Evolutionary conservation across 2,329 filamentous ascomycete species (phyloP), one percentile per base, ranked within the genome.

Genomic region (Penicillium sp.): DNA sequence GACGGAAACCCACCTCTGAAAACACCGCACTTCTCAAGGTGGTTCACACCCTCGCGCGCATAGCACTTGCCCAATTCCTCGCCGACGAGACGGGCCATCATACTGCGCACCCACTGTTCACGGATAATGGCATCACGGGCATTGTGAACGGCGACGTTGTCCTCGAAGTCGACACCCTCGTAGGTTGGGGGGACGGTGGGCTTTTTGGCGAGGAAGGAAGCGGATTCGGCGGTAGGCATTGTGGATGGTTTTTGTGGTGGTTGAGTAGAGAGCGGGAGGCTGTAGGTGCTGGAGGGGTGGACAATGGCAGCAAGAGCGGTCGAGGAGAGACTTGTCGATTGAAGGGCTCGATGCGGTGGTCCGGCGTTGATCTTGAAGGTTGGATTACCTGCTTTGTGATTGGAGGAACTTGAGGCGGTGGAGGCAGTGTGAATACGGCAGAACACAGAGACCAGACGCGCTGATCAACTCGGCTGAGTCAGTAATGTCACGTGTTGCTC

Each of bases 11-110:
- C 71, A 87, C 85, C 85, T 81, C 85, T 79, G 74, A 87, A 73
- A 68, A 80, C 78, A 62, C 83, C 84, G 68, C 85, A 88, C 74
- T 87, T 87, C 79, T 87, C 84, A 65, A 88, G 71, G 71, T 88
- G 85, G 67, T 87, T 87, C 50, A 86, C 83, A 8, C 85, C 85
- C 74, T 88, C 84, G 55, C 80, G 75, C 61, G 78, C 75, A 74
- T 88, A 88, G 75, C 85, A 88, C 75, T 86, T 87, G 62, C 82
- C 82, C 80, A 88, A 77, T 75, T 88, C 85, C 70, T 88, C 83
- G 42, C 84, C 75, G 46, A 88, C 84, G 55, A 88, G 72, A 58
- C 85, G 75, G 52, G 83, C 81, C 85, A 88, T 88, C 85, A 88
- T 88, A 69, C 80, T 82, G 75, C 81, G 82, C 52, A 88, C 83